phyloP scores from a whole-genome alignment of 2,329 filamentous ascomycete genomes.

The Chaetomium sp. region DNA sequence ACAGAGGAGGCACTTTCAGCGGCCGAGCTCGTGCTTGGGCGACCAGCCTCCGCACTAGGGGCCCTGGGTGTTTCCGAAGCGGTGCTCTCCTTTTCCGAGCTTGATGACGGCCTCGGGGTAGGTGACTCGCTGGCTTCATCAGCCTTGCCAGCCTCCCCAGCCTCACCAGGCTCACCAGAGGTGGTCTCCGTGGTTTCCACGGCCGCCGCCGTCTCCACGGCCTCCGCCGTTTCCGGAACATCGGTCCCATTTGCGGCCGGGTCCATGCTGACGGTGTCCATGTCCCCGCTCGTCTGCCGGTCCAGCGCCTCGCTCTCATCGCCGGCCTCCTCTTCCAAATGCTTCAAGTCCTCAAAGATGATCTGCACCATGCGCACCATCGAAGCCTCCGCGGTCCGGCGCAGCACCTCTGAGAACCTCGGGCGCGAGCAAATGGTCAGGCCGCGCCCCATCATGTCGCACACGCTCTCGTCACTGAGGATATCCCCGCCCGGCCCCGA shows the following conservation, averaged over 20 bases:
- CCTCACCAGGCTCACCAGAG: neutral
- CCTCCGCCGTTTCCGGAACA: conserved; percentile 31
- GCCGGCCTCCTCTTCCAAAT: conserved; percentile 75
- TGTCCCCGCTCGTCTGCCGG: conserved; percentile 65
- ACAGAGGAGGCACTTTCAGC: conserved; percentile 47
- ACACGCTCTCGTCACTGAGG: conserved; percentile 96
- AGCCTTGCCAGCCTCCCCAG: neutral
- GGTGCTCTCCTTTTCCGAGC: conserved; percentile 45
- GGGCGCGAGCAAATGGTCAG: conserved; percentile 96
- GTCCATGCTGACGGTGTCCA: conserved; percentile 81
- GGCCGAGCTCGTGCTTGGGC: conserved; percentile 36
- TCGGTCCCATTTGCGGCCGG: conserved; percentile 65
- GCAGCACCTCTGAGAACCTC: conserved; percentile 84
- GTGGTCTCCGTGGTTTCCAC: neutral
- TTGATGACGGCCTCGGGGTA: conserved; percentile 43
- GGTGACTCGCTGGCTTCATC: conserved; percentile 4
- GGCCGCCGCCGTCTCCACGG: neutral
- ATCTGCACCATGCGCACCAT: conserved; percentile 99
- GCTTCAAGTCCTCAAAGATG: conserved; percentile 91
- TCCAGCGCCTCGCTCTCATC: conserved; percentile 68
- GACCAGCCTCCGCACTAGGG: conserved; percentile 27
- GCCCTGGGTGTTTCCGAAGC: conserved; percentile 35
- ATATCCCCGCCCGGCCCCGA: conserved; percentile 89
- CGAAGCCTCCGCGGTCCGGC: conserved; percentile 89
- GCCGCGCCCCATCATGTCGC: conserved; percentile 99